Evolutionary conservation across 2,329 filamentous ascomycete species (phyloP).

Genomic region (Calycina herbarum): DNA sequence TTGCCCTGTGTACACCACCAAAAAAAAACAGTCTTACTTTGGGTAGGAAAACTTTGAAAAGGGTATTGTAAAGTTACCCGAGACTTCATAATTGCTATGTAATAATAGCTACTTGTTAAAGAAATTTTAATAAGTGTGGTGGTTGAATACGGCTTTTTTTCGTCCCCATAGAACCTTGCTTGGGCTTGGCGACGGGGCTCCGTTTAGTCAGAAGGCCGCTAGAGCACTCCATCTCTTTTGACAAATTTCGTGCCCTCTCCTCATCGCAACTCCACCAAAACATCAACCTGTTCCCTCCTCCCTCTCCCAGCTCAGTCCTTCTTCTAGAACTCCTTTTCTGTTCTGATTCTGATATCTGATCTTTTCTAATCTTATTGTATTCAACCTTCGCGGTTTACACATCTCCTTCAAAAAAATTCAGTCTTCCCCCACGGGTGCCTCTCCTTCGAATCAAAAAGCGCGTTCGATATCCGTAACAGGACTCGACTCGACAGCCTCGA

Average conservation of each 20-base stretch:
- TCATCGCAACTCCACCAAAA: conserved; percentile 15
- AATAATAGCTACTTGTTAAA: too few species aligned
- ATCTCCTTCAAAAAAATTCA: conserved; percentile 21
- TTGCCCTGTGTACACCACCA: too few species aligned
- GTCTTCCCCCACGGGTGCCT: conserved; percentile 16
- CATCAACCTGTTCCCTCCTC: conserved; percentile 22
- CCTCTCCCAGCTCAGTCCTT: conserved; percentile 20
- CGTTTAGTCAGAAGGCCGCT: neutral
- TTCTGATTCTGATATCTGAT: conserved; percentile 27
- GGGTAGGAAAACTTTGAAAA: too few species aligned
- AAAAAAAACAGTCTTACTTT: too few species aligned
- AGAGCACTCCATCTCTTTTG: conserved; percentile 13
- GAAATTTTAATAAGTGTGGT: too few species aligned
- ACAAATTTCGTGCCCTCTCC: conserved; percentile 8
- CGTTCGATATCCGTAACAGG: conserved; percentile 36
- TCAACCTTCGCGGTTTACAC: conserved; percentile 21
- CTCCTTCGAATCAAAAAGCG: conserved; percentile 24
- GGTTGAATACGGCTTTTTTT: neutral
- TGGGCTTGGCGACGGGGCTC: neutral
- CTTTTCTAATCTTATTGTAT: conserved; percentile 33
- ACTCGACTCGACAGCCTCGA: conserved; percentile 30
- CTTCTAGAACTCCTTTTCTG: conserved; percentile 28
- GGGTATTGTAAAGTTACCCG: too few species aligned
- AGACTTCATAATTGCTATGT: too few species aligned
- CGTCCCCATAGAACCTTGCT: neutral